These are phyloP conservation scores for Gentiana dahurica DNA, from an alignment of 257 asterid species.

Conservation along the genomic window DNA sequence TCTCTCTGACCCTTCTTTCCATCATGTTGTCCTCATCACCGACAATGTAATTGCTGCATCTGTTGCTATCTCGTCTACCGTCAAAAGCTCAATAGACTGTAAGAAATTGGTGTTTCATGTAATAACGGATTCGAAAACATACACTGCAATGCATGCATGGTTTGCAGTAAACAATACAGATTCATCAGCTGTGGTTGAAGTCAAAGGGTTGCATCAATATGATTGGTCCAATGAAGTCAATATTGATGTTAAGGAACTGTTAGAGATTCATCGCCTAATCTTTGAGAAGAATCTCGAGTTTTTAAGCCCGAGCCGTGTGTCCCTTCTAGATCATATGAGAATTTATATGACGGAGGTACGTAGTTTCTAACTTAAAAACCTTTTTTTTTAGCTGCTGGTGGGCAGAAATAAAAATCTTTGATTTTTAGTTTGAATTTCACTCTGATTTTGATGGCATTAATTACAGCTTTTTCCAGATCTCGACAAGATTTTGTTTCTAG, in stretches of 20 bases:
- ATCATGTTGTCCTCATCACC: conserved; percentile 68
- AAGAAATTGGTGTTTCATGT: conserved; percentile 69
- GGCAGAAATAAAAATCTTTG: too few relatives aligned
- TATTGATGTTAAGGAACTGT: conserved; percentile 52
- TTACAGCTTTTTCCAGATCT: conserved; percentile 79
- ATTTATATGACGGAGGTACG: conserved; percentile 71
- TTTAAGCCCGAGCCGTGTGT: conserved; percentile 49
- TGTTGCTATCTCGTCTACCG: conserved; percentile 62
- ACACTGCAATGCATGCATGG: conserved; percentile 87
- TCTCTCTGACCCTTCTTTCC: conserved; percentile 50
- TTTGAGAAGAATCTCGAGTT: conserved; percentile 37
- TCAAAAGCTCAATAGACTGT: conserved; percentile 37
- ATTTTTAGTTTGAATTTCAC: conserved; percentile 5
- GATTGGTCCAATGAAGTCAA: conserved; percentile 75
- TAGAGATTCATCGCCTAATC: conserved; percentile 63
- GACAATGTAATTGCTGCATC: conserved; percentile 92
- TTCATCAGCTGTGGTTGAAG: conserved; percentile 57
- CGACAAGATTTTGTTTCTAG: conserved; percentile 64
- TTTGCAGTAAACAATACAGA: conserved; percentile 52
- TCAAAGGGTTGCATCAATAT: conserved; percentile 67
- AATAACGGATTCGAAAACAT: conserved; percentile 74
- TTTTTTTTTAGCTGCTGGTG: too few relatives aligned
- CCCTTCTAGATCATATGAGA: conserved; percentile 78
- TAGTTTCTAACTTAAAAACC: conserved; percentile 1
- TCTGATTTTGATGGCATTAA: conserved; percentile 23